phyloP scores from a whole-genome alignment of 2,329 filamentous ascomycete genomes.

The Penicillium sp. region DNA sequence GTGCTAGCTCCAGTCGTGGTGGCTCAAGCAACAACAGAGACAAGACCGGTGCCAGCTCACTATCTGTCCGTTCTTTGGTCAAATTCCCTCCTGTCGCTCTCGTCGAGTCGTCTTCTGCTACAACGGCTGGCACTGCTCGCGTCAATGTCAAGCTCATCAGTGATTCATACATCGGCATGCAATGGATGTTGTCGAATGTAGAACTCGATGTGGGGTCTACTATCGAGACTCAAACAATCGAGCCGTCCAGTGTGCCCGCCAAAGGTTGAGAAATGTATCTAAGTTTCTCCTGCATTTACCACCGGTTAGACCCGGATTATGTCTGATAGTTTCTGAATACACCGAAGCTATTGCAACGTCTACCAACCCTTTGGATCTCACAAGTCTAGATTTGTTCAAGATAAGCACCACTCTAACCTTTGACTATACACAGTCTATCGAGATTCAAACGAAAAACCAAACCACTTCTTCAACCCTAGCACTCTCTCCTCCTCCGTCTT shows the following conservation, averaged over 20 bases:
- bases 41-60: constrained; percentile 14
- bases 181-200: constrained; percentile 55
- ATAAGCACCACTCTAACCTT: no score
- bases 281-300: no score
- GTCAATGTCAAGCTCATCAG: constrained; percentile 77
- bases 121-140: constrained; percentile 27
- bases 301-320: no score
- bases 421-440: neutral
- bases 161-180: constrained; percentile 81
- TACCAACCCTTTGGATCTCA: no score
- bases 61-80: constrained; percentile 30
- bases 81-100: constrained; percentile 31
- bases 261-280: constrained; percentile 8
- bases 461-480: constrained; percentile 42
- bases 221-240: constrained; percentile 20
- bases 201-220: constrained; percentile 48
- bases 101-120: constrained; percentile 12
- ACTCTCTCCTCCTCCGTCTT: constrained; percentile 46
- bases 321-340: no score
- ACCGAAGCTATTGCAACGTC: no score
- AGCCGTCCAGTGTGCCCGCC: constrained; percentile 13
- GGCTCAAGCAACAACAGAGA: constrained; percentile 7
- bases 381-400: no score
- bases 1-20: constrained; percentile 15
- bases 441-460: neutral